Evolutionary conservation across 331 rosid species (phyloP), one percentile per base, ranked within the genome.

Genomic region (Arachis monticola): DNA sequence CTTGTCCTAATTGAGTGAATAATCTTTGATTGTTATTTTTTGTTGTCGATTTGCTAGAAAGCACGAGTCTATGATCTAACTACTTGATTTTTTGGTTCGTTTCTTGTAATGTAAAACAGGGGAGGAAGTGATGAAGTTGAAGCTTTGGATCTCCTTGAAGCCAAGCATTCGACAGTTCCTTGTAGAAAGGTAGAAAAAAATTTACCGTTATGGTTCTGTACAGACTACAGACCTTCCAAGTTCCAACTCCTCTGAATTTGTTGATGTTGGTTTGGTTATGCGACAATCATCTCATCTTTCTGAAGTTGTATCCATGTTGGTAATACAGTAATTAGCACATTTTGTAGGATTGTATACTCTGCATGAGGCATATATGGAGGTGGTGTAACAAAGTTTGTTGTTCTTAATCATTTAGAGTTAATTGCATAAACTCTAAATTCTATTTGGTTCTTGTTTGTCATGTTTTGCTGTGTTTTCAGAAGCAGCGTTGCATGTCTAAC

Each of bases 101-200:
- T 72, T 35, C 22, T 8, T n/a, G 14, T 64, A 60, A 38, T 66
- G 40, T 13, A 1, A 48, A 66, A 44, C 79, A 76, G 79, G 55
- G 67, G 45, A 30, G 62, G 58, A 66, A 65, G 14, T 17, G 55
- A 52, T 6, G 73, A 50, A 10, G 51, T 46, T 53, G 53, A 73
- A 77, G 51, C 10, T 61, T 70, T 62, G 77, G 50, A 64, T 76
- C 58, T 14, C 12, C 55, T n/a, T 40, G 22, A 72, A 22, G 65
- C 76, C 40, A 80, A 77, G 59, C 31, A 78, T 35, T 76, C 64
- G 48, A 31, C 61, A 56, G 71, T 58, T 71, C 79, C 52, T 40
- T 68, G 72, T 52, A 63, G 67, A 61, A 83, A 83, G 84, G 87
- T 83, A 17, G 22, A 17, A 17, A 17, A 17, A 17, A 17, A 17